These are phyloP conservation scores for Bryum argenteum DNA, from an alignment of 225 moss, liverwort and hornwort species.

Conservation along the genomic window DNA sequence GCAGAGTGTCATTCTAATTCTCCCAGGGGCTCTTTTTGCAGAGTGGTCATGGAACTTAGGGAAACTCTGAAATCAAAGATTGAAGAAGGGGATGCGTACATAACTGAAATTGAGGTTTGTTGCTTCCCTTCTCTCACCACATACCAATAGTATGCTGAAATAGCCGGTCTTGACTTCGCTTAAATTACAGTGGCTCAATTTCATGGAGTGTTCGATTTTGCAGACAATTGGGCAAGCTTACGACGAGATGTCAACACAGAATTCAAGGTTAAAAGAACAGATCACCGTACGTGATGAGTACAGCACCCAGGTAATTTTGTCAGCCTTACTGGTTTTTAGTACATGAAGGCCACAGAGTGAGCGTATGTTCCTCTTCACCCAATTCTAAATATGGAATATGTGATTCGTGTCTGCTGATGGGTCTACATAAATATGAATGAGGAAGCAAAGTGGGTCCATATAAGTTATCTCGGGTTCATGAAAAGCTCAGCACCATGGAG, in stretches of 20 bases:
- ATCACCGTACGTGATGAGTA: constrained; percentile 97
- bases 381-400: constrained; percentile 1
- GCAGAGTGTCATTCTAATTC: constrained; percentile 1
- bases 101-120: constrained; percentile 93
- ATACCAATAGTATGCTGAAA: constrained; percentile 3
- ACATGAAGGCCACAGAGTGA: constrained; percentile 10
- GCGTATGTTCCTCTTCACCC: neutral
- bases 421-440: constrained; percentile 14
- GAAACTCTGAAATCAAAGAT: constrained; percentile 84
- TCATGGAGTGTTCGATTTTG: constrained; percentile 11
- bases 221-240: constrained; percentile 99
- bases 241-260: constrained; percentile 99
- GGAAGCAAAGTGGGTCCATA: neutral
- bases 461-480: too few relatives aligned
- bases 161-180: constrained; percentile 17
- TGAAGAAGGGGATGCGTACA: constrained; percentile 95
- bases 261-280: constrained; percentile 86
- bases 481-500: neutral
- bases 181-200: constrained; percentile 24
- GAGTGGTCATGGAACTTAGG: constrained; percentile 71
- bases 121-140: neutral
- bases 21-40: constrained; percentile 28
- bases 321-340: constrained; percentile 13
- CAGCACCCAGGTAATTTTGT: constrained; percentile 78
- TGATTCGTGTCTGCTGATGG: constrained; percentile 13